Percentiles rank a stretch among this genome's conserved stretches.
These are phyloP conservation scores for Heliamphora exappendiculata DNA, from an alignment of 148 eudicot genomes.

Conservation along the genomic window DNA sequence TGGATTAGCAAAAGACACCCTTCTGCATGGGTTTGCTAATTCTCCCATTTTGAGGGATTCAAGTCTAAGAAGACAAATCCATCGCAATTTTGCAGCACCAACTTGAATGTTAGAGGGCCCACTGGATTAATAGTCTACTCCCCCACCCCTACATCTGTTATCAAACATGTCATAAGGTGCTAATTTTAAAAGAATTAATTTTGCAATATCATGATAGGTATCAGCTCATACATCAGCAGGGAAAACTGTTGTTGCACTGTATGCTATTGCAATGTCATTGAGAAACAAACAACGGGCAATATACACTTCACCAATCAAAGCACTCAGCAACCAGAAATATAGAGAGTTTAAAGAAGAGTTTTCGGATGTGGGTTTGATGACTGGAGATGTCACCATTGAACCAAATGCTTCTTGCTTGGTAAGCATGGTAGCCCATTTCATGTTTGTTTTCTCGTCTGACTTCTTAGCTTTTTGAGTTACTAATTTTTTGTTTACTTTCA, in stretches of 20 bases:
- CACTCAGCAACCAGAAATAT: constrained; percentile 95
- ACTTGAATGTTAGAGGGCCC: too few relatives aligned
- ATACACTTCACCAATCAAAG: constrained; percentile 96
- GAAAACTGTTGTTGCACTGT: constrained; percentile 91
- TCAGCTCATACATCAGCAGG: constrained; percentile 99
- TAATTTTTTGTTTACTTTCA: constrained; percentile 23
- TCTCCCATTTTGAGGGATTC: too few relatives aligned
- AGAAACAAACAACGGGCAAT: constrained; percentile 85
- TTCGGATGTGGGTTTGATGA: constrained; percentile 98
- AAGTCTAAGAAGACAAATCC: too few relatives aligned
- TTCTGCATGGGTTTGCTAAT: too few relatives aligned
- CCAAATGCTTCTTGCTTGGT: constrained; percentile 99
- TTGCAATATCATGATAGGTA: constrained; percentile 41
- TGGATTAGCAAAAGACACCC: too few relatives aligned
- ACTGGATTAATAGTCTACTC: too few relatives aligned
- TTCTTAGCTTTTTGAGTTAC: not conserved
- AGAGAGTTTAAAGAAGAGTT: constrained; percentile 97
- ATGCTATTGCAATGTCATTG: constrained; percentile 95
- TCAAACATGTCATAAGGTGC: too few relatives aligned
- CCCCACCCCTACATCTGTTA: too few relatives aligned
- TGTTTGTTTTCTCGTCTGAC: constrained; percentile 6
- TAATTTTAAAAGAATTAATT: not conserved
- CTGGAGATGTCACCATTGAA: constrained; percentile 96
- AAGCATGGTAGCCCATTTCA: constrained; percentile 16
- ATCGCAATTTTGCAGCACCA: too few relatives aligned